Conservation (phyloP, 805 yeast genomes). For the Torulaspora delbrueckii region DNA sequence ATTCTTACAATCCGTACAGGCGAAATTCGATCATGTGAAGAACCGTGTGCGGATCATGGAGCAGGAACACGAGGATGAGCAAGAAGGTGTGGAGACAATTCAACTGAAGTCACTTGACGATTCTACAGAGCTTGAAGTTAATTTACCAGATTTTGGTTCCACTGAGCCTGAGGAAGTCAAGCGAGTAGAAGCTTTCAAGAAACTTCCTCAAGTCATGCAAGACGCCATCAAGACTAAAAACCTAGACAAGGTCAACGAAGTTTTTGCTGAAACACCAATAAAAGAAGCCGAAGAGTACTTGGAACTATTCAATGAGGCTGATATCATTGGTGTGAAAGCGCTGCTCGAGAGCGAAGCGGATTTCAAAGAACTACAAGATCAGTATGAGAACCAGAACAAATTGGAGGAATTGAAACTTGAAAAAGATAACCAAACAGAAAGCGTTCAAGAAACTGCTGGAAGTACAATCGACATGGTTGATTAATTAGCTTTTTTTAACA, state of each 20-base stretch:
- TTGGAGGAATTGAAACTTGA: conserved; percentile 20
- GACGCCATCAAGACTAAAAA: conserved; percentile 66
- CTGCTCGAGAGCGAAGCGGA: conserved; percentile 68
- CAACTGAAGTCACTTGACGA: conserved; percentile 89
- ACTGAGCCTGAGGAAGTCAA: conserved; percentile 40
- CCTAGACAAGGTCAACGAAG: conserved; percentile 76
- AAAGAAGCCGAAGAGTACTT: conserved; percentile 76
- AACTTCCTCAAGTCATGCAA: conserved; percentile 59
- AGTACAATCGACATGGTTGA: conserved; percentile 41
- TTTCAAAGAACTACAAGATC: conserved; percentile 50
- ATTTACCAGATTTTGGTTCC: conserved; percentile 56
- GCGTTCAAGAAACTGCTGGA: neutral
- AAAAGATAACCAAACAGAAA: conserved; percentile 9
- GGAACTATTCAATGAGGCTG: conserved; percentile 71
- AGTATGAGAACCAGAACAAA: conserved; percentile 34
- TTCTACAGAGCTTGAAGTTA: conserved; percentile 64
- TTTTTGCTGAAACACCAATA: conserved; percentile 65
- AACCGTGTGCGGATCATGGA: conserved; percentile 65
- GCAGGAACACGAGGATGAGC: conserved; percentile 43
- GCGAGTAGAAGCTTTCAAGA: conserved; percentile 51
- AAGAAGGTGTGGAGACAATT: conserved; percentile 67
- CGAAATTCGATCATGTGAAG: conserved; percentile 71
- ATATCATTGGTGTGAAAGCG: conserved; percentile 78
- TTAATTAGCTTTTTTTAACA: conserved; percentile 11
- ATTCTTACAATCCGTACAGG: conserved; percentile 66